Evolutionary conservation across 495 filamentous ascomycete species (phyloP), one percentile per base, ranked within the genome.

Genomic region (Lepidopterella palustris): DNA sequence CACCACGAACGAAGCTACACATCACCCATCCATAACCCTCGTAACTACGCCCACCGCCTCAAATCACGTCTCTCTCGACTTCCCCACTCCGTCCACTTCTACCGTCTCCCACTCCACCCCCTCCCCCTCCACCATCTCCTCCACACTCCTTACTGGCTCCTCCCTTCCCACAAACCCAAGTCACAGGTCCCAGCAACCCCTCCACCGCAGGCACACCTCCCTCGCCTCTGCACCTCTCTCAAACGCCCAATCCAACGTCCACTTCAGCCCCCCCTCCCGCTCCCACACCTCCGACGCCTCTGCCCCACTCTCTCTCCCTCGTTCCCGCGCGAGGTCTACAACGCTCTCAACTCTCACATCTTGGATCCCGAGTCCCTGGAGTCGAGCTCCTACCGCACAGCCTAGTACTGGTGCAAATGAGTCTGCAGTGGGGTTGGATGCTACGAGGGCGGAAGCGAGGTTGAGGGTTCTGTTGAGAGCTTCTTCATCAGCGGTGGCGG

Each of bases 281-380:
- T 26, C 57, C 51, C 48, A 47, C 58, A n/a, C 57, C 57, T 8
- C 29, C 25, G 9, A 55, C 55, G 25, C 11, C 3, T 24, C 32
- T 24, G n/a, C n/a, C n/a, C n/a, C n/a, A n/a, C n/a, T n/a, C n/a
- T n/a, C n/a, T n/a, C n/a, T 49, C 45, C 45, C 53, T 5, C 53
- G 25, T 2, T 3, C 53, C 3, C 57, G 47, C 20, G 29, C 60
- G 3, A 56, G 64, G 4, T 60, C 60, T 32, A 53, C 45, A 13
- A 63, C 64, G 1, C 29, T 67, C 5, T 67, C 64, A 20, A 63
- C 64, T 6, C 25, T 67, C 9, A 51, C 64, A 10, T 60, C 60
- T n/a, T 67, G 64, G 64, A 26, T 67, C n/a, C 53, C 60, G 4
- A n/a, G n/a, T n/a, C n/a, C n/a, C n/a, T 67, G 64, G 64, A n/a